phyloP scores from a whole-genome alignment of 2,329 filamentous ascomycete genomes.

The Pezicula carpinea region DNA sequence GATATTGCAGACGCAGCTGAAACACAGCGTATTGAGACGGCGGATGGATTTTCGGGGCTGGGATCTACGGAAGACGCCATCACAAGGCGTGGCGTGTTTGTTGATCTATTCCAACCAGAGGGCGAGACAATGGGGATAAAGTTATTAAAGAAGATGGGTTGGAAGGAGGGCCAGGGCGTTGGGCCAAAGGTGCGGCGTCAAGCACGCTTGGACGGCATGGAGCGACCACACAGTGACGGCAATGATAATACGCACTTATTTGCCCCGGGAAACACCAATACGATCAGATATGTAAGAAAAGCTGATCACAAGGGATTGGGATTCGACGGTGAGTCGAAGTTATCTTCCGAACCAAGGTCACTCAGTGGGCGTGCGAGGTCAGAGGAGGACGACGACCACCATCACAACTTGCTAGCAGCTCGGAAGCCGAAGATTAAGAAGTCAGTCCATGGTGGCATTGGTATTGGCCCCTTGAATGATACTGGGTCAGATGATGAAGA shows the following conservation, averaged over 20 bases:
- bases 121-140: slow-evolving; percentile 86
- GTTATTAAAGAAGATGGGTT: slow-evolving; percentile 87
- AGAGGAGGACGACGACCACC: slow-evolving; percentile 43
- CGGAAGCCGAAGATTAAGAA: slow-evolving; percentile 43
- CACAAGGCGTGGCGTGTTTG: slow-evolving; percentile 46
- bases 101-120: slow-evolving; percentile 65
- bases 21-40: slow-evolving; percentile 67
- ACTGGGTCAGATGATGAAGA: slow-evolving; percentile 94
- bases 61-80: slow-evolving; percentile 60
- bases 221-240: slow-evolving; percentile 32
- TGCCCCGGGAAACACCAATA: slow-evolving; percentile 72
- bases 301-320: slow-evolving; percentile 68
- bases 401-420: slow-evolving; percentile 16
- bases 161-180: slow-evolving; percentile 89
- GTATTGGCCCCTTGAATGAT: slow-evolving; percentile 85
- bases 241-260: slow-evolving; percentile 60
- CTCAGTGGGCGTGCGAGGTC: slow-evolving; percentile 25
- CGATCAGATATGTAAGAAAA: slow-evolving; percentile 64
- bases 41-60: slow-evolving; percentile 68
- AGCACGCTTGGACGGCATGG: slow-evolving; percentile 60
- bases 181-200: slow-evolving; percentile 77
- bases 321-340: slow-evolving; percentile 52
- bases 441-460: slow-evolving; percentile 62
- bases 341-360: slow-evolving; percentile 30
- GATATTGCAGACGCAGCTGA: slow-evolving; percentile 85